These are phyloP conservation scores for Xylaria venustula DNA, from an alignment of 495 filamentous ascomycete genomes.

Conservation along the genomic window DNA sequence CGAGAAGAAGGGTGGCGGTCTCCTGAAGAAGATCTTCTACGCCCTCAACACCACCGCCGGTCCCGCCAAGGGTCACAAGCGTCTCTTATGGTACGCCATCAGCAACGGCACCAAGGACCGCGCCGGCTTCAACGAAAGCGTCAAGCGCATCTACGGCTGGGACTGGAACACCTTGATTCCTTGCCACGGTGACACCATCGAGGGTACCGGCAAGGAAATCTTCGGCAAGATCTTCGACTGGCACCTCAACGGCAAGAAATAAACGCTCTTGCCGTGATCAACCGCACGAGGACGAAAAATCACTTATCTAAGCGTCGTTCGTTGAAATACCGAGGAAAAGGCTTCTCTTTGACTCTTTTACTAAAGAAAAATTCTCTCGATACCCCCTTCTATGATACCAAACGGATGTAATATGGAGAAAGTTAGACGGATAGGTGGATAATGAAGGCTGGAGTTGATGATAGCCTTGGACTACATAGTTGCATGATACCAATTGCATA, in stretches of 20 bases:
- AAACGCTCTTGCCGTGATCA: neutral
- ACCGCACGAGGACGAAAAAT: neutral
- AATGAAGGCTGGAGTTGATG: slow-evolving; percentile 6
- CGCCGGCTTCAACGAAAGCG: slow-evolving; percentile 63
- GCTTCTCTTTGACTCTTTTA: slow-evolving; percentile 1
- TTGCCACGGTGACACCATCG: slow-evolving; percentile 91
- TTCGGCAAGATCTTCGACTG: slow-evolving; percentile 83
- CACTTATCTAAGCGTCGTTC: neutral
- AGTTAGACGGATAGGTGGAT: neutral
- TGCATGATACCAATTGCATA: slow-evolving; percentile 19
- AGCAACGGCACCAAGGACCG: slow-evolving; percentile 58
- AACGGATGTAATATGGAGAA: slow-evolving; percentile 8
- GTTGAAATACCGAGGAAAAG: slow-evolving; percentile 7
- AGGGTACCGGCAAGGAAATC: slow-evolving; percentile 69
- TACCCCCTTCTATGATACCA: slow-evolving; percentile 15
- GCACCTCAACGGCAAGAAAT: slow-evolving; percentile 64
- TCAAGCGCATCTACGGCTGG: slow-evolving; percentile 70
- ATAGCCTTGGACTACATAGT: slow-evolving; percentile 6
- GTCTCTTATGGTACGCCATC: slow-evolving; percentile 78
- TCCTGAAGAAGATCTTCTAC: slow-evolving; percentile 63
- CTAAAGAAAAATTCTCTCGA: slow-evolving; percentile 5
- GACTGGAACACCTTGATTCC: slow-evolving; percentile 86
- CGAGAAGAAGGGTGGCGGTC: slow-evolving; percentile 54
- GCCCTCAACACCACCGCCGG: slow-evolving; percentile 60
- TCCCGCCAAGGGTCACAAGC: slow-evolving; percentile 69